Base-by-base conservation (phyloP, 202 grass and related monocot genomes). In the Thinopyrum obtusiflorum region DNA sequence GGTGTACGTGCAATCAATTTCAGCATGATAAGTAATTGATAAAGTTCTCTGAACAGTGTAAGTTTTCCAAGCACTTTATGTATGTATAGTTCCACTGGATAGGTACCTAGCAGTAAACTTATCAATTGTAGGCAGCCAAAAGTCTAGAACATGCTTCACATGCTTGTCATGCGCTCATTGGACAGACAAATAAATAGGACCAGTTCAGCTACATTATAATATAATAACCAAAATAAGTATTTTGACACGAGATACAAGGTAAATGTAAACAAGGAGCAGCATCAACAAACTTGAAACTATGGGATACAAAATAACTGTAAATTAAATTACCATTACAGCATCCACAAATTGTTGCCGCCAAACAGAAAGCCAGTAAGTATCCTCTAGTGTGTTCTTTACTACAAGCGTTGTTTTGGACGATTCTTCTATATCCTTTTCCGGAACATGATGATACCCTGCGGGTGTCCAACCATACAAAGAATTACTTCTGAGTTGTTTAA, bases 341-440 rank as follows among this genome's bases (percentile, higher is more conserved):
- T 93, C 88, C 31, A 88, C 24, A 90, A 94, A 94, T 80, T 97
- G 92, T 89, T 87, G 79, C 84, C 57, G 27, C 94, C 94, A 97
- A 87, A 92, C 62, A 33, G 85, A 87, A 80, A 79, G 25, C 79
- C 91, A 83, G 83, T 47, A 11, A 14, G 39, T 21, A 71, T 88
- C 61, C 4, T 78, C 55, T 72, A 68, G 73, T 76, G 44, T 84
- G 39, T 79, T 91, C 47, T 77, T 86, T 39, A 86, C 61, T 69
- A 68, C 51, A 82, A 72, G 31, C 21, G 42, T 15, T 11, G 17
- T n/a, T 59, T 42, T 81, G 63, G 88, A 63, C 28, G 87, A 82
- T 83, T 88, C 92, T 86, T 86, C 88, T 66, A 76, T 47, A 70
- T 97, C 94, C 29, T 87, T 78, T 80, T 86, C 83, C 63, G 88